Conservation (phyloP, 176 grass and related monocot genomes). For the Carex parvula region DNA sequence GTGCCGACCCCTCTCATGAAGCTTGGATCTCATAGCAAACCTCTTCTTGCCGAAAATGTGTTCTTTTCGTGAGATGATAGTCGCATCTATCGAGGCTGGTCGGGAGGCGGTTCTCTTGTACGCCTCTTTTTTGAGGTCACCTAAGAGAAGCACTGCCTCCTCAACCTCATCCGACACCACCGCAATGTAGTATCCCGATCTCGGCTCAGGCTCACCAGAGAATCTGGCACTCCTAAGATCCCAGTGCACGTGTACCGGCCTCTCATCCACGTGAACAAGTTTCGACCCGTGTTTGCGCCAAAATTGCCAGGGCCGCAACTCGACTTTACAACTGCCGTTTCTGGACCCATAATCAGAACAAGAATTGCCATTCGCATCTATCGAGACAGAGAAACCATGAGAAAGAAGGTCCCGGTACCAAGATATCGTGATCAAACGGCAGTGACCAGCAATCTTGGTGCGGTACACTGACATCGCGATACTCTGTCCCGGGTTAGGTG, state of each 20-base stretch:
- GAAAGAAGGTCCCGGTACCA: conserved; percentile 67
- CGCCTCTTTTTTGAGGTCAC: conserved; percentile 55
- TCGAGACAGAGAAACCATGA: conserved; percentile 50
- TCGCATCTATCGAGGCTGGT: conserved; percentile 34
- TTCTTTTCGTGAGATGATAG: conserved; percentile 54
- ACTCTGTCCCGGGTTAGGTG: conserved; percentile 40
- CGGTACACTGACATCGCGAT: conserved; percentile 69
- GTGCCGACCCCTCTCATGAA: conserved; percentile 49
- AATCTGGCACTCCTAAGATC: conserved; percentile 70
- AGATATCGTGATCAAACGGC: conserved; percentile 54
- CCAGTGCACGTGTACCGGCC: conserved; percentile 54
- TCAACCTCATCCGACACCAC: conserved; percentile 45
- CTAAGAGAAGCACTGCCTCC: conserved; percentile 65
- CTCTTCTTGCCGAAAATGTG: conserved; percentile 55
- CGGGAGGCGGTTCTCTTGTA: conserved; percentile 39
- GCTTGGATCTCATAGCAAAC: conserved; percentile 55
- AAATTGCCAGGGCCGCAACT: conserved; percentile 77
- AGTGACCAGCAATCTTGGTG: conserved; percentile 75
- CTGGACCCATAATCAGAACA: neutral
- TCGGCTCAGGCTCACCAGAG: conserved; percentile 45
- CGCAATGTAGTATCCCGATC: conserved; percentile 48
- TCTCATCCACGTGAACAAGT: conserved; percentile 41
- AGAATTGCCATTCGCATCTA: conserved; percentile 2
- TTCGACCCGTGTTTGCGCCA: conserved; percentile 57
- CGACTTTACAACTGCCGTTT: conserved; percentile 45